Conservation (phyloP, 306 rosid species). For the Quercus gilva region DNA sequence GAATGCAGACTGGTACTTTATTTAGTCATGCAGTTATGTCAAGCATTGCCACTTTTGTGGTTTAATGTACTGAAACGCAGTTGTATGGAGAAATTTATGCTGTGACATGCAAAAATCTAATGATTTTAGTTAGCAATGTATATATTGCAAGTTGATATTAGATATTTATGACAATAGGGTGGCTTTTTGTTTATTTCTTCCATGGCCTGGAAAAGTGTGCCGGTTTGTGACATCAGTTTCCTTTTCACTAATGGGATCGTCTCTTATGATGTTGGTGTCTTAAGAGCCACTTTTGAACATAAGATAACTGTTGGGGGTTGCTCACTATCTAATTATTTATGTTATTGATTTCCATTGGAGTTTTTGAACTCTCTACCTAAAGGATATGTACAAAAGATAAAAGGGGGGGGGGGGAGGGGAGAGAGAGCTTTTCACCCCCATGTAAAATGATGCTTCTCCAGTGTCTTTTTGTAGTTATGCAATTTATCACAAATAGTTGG, state of each 20-base stretch:
- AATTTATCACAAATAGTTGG: background rate
- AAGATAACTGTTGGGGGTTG: background rate
- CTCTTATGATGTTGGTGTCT: background rate
- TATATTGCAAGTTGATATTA: background rate
- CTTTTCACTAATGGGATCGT: background rate
- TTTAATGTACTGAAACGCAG: background rate
- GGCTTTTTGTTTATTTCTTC: background rate
- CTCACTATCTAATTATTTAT: background rate
- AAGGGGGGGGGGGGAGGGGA: too few species aligned
- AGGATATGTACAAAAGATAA: background rate
- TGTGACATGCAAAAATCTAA: conserved; percentile 2
- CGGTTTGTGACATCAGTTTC: background rate
- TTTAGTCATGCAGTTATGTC: background rate
- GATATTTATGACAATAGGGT: background rate
- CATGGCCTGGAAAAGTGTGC: background rate
- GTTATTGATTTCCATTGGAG: background rate
- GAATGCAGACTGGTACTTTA: background rate
- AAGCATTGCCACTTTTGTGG: background rate
- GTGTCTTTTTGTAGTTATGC: background rate
- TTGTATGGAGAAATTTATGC: conserved; percentile 1
- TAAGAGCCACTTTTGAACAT: background rate
- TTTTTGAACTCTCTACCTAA: background rate
- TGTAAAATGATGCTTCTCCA: background rate
- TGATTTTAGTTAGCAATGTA: background rate
- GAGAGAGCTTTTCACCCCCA: background rate